Evolutionary conservation across 352 stramenopile species (phyloP).

Genomic region (Phytophthora macrochlamydospora): DNA sequence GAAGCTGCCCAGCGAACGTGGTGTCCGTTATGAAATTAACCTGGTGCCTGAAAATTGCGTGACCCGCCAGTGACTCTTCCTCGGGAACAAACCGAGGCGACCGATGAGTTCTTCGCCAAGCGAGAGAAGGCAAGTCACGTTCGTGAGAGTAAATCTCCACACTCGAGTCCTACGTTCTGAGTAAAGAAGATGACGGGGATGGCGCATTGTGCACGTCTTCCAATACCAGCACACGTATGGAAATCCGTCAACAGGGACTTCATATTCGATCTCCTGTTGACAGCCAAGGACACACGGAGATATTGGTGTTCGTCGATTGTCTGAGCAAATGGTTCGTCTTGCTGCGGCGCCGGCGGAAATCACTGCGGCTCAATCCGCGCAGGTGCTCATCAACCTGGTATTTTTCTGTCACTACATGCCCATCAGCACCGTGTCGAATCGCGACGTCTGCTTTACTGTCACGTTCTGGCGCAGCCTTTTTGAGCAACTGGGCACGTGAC

Average conservation of each 20-base stretch:
- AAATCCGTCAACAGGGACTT: constrained; percentile 21
- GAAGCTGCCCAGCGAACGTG: constrained; percentile 15
- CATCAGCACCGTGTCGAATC: constrained; percentile 2
- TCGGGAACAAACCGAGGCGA: constrained; percentile 19
- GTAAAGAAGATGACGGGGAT: constrained; percentile 13
- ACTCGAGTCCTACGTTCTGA: constrained; percentile 6
- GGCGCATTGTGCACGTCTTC: constrained; percentile 36
- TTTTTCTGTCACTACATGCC: constrained; percentile 22
- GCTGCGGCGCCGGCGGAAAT: constrained; percentile 2
- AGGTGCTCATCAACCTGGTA: constrained; percentile 25
- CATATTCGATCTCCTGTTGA: constrained; percentile 13
- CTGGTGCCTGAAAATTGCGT: constrained; percentile 32
- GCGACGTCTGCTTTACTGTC: constrained; percentile 9
- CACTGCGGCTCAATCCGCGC: constrained; percentile 13
- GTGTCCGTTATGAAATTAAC: constrained; percentile 36
- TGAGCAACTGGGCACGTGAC: constrained; percentile 6
- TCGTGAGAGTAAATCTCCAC: constrained; percentile 14
- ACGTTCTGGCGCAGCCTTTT: constrained; percentile 24
- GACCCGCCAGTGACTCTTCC: constrained; percentile 23
- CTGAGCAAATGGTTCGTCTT: constrained; percentile 39
- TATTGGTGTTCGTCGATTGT: constrained; percentile 31
- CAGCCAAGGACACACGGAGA: not conserved
- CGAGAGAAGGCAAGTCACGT: constrained; percentile 8
- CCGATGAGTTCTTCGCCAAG: constrained; percentile 24
- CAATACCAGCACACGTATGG: constrained; percentile 8